Base-by-base conservation (phyloP, 208 protist species). In the Endotrypanum monterogeii region DNA sequence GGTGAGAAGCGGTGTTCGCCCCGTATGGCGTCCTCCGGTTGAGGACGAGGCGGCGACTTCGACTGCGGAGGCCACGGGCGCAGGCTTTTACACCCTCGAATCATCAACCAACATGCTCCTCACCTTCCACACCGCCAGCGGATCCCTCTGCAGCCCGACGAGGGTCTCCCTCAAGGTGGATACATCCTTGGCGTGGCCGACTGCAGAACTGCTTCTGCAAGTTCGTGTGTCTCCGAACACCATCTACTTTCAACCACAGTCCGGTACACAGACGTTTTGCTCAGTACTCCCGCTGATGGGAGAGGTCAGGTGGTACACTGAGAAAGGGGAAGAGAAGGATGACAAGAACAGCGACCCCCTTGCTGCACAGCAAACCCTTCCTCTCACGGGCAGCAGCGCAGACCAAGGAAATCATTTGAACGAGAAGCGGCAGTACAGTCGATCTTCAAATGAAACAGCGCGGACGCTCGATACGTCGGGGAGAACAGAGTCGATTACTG, bases 41-140 rank as follows among this genome's bases (percentile, higher is more conserved):
- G 12, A 5, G 12, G 44, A 48, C 12, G 0, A 14, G 44, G 44
- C 44, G 0, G 44, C 8, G 8, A 48, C 5, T 11, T 5, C 44
- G 44, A 48, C 0, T 48, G 5, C 44, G 44, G 12, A 5, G 44
- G 51, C 51, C 18, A 18, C 18, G 1, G 41, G 30, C 3, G 30
- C 72, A n/a, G 73, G 73, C 39, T 71, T 50, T 65, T 78, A 78
- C 66, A 67, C 54, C 11, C 52, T 78, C 5, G 39, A 35, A 32
- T 78, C 73, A 20, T 48, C 4, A 11, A 50, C 66, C 20, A 78
- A 78, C 30, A 9, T 78, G 7, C 56, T 65, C 11, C 44, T 78
- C 20, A 48, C 73, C 2, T 78, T 78, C 48, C 54, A 41, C 73
- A 72, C 63, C 66, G 66, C 39, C 18, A 48, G 51, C 44, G 73